phyloP scores from a whole-genome alignment of 805 yeast genomes.

The Spathaspora boniae region DNA sequence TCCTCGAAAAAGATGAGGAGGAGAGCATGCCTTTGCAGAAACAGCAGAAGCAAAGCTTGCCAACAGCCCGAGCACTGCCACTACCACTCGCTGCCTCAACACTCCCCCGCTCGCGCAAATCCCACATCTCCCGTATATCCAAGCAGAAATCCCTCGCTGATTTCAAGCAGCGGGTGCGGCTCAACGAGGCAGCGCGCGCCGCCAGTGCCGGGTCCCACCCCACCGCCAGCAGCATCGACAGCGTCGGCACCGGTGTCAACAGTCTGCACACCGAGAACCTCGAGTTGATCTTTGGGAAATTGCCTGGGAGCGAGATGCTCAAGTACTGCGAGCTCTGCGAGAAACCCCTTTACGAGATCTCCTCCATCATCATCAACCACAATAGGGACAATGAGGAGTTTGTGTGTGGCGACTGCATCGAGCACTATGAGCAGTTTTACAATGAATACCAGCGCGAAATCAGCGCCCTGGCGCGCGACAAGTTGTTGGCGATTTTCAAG shows the following conservation, averaged over 20 bases:
- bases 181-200: not conserved
- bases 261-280: constrained; percentile 18
- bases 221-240: too few species aligned
- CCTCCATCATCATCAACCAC: constrained; percentile 31
- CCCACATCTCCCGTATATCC: too few species aligned
- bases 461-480: constrained; percentile 6
- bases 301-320: constrained; percentile 36
- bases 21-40: not conserved
- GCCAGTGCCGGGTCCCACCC: too few species aligned
- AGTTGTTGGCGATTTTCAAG: constrained; percentile 18
- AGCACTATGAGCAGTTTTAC: constrained; percentile 49
- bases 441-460: constrained; percentile 27
- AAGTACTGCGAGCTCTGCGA: constrained; percentile 68
- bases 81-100: too few species aligned
- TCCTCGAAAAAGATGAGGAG: constrained; percentile 16
- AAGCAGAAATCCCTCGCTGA: constrained; percentile 36
- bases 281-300: constrained; percentile 36
- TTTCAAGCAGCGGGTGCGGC: constrained; percentile 21
- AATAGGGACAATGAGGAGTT: too few species aligned
- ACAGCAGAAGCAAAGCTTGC: constrained; percentile 16
- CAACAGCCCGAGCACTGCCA: too few species aligned
- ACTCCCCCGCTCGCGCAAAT: constrained; percentile 12
- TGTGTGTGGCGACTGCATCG: constrained; percentile 62
- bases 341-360: constrained; percentile 61
- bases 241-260: not conserved